Percentiles rank a stretch among this genome's conserved stretches.
Evolutionary conservation across 2,329 filamentous ascomycete species (phyloP).

Genomic region (Emydomyces testavorans): DNA sequence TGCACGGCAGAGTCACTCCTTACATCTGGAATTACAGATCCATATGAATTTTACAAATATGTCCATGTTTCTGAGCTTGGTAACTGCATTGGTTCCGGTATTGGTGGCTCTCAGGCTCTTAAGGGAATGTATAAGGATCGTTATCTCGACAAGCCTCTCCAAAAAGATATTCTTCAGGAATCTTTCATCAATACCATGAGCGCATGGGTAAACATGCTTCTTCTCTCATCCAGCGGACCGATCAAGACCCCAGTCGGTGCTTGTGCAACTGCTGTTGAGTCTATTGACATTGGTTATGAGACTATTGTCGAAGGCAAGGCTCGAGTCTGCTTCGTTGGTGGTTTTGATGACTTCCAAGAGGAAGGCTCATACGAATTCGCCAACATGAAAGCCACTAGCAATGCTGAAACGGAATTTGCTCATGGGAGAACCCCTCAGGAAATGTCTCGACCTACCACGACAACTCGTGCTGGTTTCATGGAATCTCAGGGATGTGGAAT

Average conservation of each 20-base stretch:
- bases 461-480: constrained; percentile 96
- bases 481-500: constrained; percentile 98
- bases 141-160: constrained; percentile 89
- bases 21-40: constrained; percentile 90
- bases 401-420: constrained; percentile 88
- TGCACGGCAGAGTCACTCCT: constrained; percentile 86
- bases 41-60: constrained; percentile 99
- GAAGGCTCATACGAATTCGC: constrained; percentile 99
- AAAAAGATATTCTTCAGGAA: constrained; percentile 98
- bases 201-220: constrained; percentile 98
- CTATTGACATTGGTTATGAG: constrained; percentile 93
- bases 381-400: constrained; percentile 99
- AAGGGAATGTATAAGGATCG: constrained; percentile 98
- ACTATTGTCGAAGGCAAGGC: constrained; percentile 98
- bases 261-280: constrained; percentile 94
- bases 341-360: constrained; percentile 98
- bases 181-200: constrained; percentile 99
- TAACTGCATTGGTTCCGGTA: constrained; percentile 96
- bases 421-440: constrained; percentile 91
- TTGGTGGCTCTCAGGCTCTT: constrained; percentile 85
- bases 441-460: constrained; percentile 96
- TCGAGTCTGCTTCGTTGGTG: constrained; percentile 91
- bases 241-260: constrained; percentile 98
- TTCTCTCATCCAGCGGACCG: constrained; percentile 89
- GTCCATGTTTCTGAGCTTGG: constrained; percentile 95